Percentiles rank a stretch among this genome's conserved stretches.
Conservation (phyloP, 139 green algal genomes). For the Gonium pectorale region DNA sequence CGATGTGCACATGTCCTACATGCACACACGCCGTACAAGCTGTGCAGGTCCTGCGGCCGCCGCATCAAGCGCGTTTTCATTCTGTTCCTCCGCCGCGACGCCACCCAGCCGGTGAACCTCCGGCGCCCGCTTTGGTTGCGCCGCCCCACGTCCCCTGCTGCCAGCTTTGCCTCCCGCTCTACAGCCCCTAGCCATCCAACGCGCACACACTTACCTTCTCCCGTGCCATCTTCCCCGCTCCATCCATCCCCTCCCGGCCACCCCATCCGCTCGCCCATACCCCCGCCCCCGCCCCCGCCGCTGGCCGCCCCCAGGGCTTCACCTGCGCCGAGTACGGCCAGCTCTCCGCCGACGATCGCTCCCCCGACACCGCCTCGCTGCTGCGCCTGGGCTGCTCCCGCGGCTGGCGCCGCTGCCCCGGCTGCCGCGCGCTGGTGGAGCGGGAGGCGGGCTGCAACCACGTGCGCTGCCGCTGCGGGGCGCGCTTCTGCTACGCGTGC, state of each 20-base stretch:
- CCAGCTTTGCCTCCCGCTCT: too few relatives aligned
- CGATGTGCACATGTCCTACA: too few relatives aligned
- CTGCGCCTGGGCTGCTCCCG: constrained; percentile 44
- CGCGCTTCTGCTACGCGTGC: constrained; percentile 64
- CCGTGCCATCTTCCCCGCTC: not conserved
- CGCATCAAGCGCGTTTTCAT: too few relatives aligned
- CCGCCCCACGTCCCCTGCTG: too few relatives aligned
- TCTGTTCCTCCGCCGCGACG: too few relatives aligned
- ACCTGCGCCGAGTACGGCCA: constrained; percentile 60
- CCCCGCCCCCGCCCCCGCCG: not conserved
- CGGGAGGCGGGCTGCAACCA: constrained; percentile 66
- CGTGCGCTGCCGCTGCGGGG: constrained; percentile 63
- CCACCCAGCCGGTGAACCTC: too few relatives aligned
- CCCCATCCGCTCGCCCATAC: not conserved
- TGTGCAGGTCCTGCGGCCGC: too few relatives aligned
- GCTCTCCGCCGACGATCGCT: constrained; percentile 53
- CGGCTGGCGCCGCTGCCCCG: constrained; percentile 59
- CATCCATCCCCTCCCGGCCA: not conserved
- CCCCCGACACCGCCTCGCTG: constrained; percentile 53
- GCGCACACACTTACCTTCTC: too few relatives aligned
- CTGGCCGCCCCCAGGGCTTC: constrained; percentile 24
- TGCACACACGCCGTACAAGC: too few relatives aligned
- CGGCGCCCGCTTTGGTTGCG: too few relatives aligned
- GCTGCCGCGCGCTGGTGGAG: constrained; percentile 51
- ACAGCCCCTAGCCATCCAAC: too few relatives aligned